phyloP scores from a whole-genome alignment of 441 rosid genomes.

The Arabidopsis lyrata region DNA sequence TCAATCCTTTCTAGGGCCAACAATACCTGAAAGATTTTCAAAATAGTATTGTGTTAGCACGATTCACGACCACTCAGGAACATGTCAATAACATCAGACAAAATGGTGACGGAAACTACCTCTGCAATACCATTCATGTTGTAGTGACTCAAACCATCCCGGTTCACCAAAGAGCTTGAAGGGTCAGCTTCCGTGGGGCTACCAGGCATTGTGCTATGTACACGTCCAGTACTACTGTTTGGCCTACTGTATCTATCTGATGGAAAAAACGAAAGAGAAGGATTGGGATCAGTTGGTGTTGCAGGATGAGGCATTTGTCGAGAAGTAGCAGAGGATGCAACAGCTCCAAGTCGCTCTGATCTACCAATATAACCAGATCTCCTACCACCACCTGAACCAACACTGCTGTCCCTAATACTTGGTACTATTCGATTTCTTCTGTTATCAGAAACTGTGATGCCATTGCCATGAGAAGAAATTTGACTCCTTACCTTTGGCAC shows the following conservation, averaged over 20 bases:
- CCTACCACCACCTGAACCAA: slow-evolving; percentile 64
- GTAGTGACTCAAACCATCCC: slow-evolving; percentile 62
- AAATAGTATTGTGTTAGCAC: slow-evolving; percentile 18
- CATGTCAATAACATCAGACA: slow-evolving; percentile 36
- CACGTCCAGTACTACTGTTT: slow-evolving; percentile 28
- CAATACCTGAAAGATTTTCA: slow-evolving; percentile 56
- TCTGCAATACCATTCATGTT: slow-evolving; percentile 87
- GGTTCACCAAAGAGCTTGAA: slow-evolving; percentile 52
- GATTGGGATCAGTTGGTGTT: slow-evolving; percentile 47
- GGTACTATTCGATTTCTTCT: slow-evolving; percentile 59
- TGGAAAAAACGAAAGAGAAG: slow-evolving; percentile 45
- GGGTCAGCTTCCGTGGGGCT: slow-evolving; percentile 58
- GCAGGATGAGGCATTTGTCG: slow-evolving; percentile 56
- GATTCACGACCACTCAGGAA: neutral
- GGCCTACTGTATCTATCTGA: slow-evolving; percentile 36
- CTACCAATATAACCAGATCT: slow-evolving; percentile 56
- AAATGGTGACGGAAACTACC: slow-evolving; percentile 54
- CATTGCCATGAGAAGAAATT: slow-evolving; percentile 53
- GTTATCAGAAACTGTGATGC: slow-evolving; percentile 69
- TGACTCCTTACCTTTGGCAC: slow-evolving; percentile 51
- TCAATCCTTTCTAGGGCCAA: slow-evolving; percentile 90
- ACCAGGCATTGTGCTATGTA: slow-evolving; percentile 54
- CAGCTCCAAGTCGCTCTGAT: slow-evolving; percentile 50
- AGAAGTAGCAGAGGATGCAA: slow-evolving; percentile 40
- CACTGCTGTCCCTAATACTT: slow-evolving; percentile 53